A percentile compares a stretch with the other conserved stretches of the same genome.
phyloP scores from a whole-genome alignment of 305 asterid genomes.

The Fraxinus nigra region DNA sequence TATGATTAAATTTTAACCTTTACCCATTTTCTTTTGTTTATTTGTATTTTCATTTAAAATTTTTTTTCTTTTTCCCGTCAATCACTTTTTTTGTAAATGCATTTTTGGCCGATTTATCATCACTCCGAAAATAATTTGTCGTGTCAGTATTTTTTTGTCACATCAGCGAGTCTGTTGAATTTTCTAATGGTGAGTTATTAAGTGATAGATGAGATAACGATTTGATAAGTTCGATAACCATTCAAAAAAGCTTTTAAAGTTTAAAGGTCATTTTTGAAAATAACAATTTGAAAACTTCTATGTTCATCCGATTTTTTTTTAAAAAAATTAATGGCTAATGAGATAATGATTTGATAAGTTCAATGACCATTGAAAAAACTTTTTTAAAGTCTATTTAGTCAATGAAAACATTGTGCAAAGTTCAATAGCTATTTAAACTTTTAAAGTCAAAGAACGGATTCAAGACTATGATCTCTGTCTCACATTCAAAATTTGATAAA shows the following conservation, averaged over 20 bases:
- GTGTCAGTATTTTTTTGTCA: neutral
- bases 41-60: neutral
- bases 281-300: neutral
- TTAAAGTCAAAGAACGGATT: neutral
- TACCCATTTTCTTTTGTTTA: neutral
- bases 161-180: neutral
- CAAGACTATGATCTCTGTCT: neutral
- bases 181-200: neutral
- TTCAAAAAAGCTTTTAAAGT: neutral
- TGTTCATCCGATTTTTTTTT: neutral
- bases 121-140: neutral
- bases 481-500: neutral
- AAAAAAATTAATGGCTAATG: neutral
- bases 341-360: neutral
- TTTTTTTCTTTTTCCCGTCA: neutral
- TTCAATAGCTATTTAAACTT: no score
- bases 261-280: neutral
- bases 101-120: neutral
- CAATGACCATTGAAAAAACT: neutral
- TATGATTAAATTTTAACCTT: neutral
- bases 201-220: neutral
- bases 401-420: neutral
- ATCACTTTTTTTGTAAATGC: neutral
- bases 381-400: neutral
- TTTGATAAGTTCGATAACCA: neutral